These are phyloP conservation scores for Gracilaria vermiculophylla DNA, from an alignment of 23 red algal genomes.

Conservation along the genomic window DNA sequence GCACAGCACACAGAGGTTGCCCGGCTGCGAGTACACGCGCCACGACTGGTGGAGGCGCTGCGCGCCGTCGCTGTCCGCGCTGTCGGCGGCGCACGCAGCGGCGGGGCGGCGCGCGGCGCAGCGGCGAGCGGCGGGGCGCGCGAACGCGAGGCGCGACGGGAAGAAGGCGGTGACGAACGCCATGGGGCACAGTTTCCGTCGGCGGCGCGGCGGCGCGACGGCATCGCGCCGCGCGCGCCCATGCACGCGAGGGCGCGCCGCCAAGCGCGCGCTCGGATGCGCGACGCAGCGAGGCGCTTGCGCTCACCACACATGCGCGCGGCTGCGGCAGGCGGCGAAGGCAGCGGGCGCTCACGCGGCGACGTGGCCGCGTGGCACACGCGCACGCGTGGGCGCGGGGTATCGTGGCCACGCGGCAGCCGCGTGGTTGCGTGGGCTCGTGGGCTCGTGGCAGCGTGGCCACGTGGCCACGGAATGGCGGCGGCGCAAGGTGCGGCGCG, in stretches of 20 bases:
- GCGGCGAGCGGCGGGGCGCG: background rate
- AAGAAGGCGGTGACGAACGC: background rate
- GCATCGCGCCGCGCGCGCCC: background rate
- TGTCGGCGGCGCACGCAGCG: background rate
- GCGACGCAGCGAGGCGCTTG: too few relatives aligned
- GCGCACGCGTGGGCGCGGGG: too few relatives aligned
- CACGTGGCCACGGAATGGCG: background rate
- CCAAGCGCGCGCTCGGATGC: too few relatives aligned
- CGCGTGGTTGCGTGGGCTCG: too few relatives aligned
- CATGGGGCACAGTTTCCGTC: too few relatives aligned
- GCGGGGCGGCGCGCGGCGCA: background rate
- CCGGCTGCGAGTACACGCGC: conserved; percentile 62
- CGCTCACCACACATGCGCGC: too few relatives aligned
- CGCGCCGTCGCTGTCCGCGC: background rate
- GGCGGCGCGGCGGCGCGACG: background rate
- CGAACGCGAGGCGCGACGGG: background rate
- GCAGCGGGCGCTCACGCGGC: too few relatives aligned
- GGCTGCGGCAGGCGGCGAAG: too few relatives aligned
- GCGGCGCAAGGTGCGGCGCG: background rate
- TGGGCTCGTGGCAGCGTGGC: background rate
- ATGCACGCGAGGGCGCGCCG: background rate
- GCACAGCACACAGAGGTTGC: conserved; percentile 71
- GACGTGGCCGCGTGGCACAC: too few relatives aligned
- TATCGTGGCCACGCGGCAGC: too few relatives aligned
- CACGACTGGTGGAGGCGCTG: conserved; percentile 44